phyloP scores from a whole-genome alignment of 345 rosid genomes.

The Aegle marmelos region DNA sequence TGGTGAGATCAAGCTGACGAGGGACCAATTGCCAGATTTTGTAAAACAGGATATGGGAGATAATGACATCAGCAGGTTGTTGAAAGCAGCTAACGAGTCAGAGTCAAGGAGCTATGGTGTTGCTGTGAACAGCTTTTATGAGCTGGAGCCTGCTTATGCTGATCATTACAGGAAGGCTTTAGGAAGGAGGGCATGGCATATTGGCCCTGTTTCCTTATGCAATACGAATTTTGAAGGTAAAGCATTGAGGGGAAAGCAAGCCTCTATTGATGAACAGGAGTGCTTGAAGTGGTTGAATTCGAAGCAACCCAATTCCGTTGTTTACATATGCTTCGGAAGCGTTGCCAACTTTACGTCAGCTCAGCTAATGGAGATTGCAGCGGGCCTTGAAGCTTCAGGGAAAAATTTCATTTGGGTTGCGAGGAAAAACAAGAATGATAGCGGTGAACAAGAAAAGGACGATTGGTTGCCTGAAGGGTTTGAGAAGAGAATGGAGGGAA shows the following conservation, averaged over 20 bases:
- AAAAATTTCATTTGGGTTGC: conserved; percentile 53
- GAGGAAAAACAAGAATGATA: conserved; percentile 11
- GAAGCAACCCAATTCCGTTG: conserved; percentile 37
- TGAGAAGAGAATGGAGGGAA: conserved; percentile 30
- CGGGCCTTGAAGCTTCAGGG: conserved; percentile 41
- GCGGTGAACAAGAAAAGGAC: conserved; percentile 2
- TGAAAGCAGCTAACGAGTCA: conserved; percentile 9
- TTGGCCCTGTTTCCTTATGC: conserved; percentile 36
- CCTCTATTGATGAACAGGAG: conserved; percentile 16
- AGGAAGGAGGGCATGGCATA: conserved; percentile 44
- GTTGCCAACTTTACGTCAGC: conserved; percentile 10
- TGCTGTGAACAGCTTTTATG: conserved; percentile 43
- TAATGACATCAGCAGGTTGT: not conserved
- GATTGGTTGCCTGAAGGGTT: conserved; percentile 35
- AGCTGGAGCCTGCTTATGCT: conserved; percentile 39
- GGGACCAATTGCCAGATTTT: conserved; percentile 14
- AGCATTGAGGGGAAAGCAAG: conserved; percentile 25
- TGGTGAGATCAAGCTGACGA: conserved; percentile 28
- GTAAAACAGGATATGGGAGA: not conserved
- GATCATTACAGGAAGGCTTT: conserved; percentile 32
- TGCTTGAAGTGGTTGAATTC: conserved; percentile 46
- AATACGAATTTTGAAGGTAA: conserved; percentile 10
- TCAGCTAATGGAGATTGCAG: conserved; percentile 44
- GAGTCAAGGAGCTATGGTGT: conserved; percentile 31
- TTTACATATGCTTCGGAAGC: conserved; percentile 51